phyloP scores from a whole-genome alignment of 1,284 basidiomycete genomes.

The Tylopilus microsporus region DNA sequence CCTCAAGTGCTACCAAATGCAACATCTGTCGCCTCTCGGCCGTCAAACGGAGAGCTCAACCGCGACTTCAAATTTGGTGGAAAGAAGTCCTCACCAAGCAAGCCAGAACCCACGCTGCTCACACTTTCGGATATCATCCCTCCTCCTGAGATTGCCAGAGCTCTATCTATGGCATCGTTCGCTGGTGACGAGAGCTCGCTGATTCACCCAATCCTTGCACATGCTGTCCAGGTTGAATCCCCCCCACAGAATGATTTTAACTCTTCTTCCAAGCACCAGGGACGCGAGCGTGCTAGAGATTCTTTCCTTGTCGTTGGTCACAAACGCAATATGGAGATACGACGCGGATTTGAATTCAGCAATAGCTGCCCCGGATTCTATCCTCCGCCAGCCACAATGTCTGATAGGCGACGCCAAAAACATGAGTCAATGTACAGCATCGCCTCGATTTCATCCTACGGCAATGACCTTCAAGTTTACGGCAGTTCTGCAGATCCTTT shows the following conservation, averaged over 20 bases:
- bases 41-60: slow-evolving; percentile 62
- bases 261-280: slow-evolving; percentile 36
- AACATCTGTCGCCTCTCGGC: slow-evolving; percentile 41
- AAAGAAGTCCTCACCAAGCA: slow-evolving; percentile 30
- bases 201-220: slow-evolving; percentile 55
- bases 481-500: slow-evolving; percentile 67
- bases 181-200: slow-evolving; percentile 52
- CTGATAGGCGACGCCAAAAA: slow-evolving; percentile 38
- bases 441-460: slow-evolving; percentile 78
- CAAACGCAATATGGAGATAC: slow-evolving; percentile 56
- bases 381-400: slow-evolving; percentile 42
- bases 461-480: slow-evolving; percentile 51
- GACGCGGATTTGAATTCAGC: slow-evolving; percentile 68
- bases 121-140: slow-evolving; percentile 74
- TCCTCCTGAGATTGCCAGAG: slow-evolving; percentile 46
- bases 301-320: slow-evolving; percentile 26
- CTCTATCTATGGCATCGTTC: slow-evolving; percentile 42
- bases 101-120: slow-evolving; percentile 27
- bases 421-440: slow-evolving; percentile 71
- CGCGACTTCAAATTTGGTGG: slow-evolving; percentile 71
- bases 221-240: slow-evolving; percentile 37
- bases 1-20: slow-evolving; percentile 27
- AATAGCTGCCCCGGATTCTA: slow-evolving; percentile 62
- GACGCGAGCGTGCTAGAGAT: slow-evolving; percentile 14
- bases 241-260: slow-evolving; percentile 42